phyloP scores from a whole-genome alignment of 2,329 filamentous ascomycete species.

The Stagonosporopsis tanaceti region DNA sequence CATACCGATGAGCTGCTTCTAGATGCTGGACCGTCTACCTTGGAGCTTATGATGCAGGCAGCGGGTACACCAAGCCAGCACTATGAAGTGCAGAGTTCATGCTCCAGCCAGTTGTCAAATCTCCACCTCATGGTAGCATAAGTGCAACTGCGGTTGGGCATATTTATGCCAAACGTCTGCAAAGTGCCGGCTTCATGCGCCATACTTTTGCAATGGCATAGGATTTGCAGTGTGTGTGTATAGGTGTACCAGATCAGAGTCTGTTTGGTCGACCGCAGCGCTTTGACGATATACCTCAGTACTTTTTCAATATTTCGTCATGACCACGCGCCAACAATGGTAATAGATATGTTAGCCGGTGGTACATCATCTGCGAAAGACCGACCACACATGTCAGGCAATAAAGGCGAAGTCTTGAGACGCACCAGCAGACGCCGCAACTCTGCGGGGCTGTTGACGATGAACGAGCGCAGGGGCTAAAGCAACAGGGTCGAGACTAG shows the following conservation, averaged over 20 bases:
- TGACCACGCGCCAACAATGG: background rate
- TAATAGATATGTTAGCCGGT: background rate
- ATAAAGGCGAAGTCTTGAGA: background rate
- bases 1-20: background rate
- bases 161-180: too few species aligned
- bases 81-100: too few species aligned
- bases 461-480: background rate
- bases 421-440: background rate
- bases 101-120: too few species aligned
- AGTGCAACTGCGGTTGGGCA: too few species aligned
- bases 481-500: background rate
- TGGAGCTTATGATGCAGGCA: background rate
- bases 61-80: too few species aligned
- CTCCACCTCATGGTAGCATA: too few species aligned
- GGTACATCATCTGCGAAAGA: background rate
- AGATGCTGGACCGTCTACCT: background rate
- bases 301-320: background rate
- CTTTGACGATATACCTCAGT: background rate
- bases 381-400: background rate
- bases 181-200: background rate
- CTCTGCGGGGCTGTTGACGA: background rate
- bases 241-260: background rate
- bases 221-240: background rate
- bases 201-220: background rate
- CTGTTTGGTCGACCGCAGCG: background rate